Base-by-base conservation (phyloP, 139 green algal genomes). In the Bryopsis sp. region DNA sequence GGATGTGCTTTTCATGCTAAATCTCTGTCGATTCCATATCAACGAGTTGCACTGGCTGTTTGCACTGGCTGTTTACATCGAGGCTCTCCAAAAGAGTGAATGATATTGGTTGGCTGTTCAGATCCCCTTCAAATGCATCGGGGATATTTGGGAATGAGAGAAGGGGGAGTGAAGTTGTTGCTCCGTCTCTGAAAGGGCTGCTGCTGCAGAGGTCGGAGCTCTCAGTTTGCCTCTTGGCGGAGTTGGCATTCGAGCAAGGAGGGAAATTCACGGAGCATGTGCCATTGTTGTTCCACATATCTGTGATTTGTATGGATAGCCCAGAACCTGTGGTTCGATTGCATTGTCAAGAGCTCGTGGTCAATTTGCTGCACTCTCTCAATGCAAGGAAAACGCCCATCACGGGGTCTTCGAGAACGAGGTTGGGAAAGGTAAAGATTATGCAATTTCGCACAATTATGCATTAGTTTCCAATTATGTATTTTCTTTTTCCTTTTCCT, bases 221-320 rank as follows among this genome's bases (percentile, higher is more conserved):
- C 34, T 86, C 88, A 22, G 75, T 97, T 67, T 94, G 90, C 70
- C 79, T 97, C 62, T 81, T 95, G 24, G 73, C 73, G 1, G 91
- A 97, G 79, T 79, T 97, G 35, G 89, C 87, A 0, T 94, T 88
- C 39, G 90, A 97, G 72, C 90, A 96, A 54, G 86, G 92, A 24
- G 90, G 91, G 62, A 87, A 94, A 65, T 83, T 97, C 46, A 76
- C 80, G 1, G 71, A 64, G 5, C 90, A 97, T 74, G 71, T 96
- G 48, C 81, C 88, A 34, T 74, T 90, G 26, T 78, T 97, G 34
- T 78, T 93, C 39, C 91, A 97, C 64, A 72, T 79, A 24, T 77
- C 78, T 7, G 36, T 85, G 32, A 73, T 81, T 2, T 50, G 39
- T 19, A 71, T 80, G 70, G 71, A 82, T 63, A 57, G 29, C 60